Percentiles rank a stretch among this genome's conserved stretches.
These are phyloP conservation scores for Blastobotrys buckinghamii DNA, from an alignment of 1,139 yeast genomes.

Conservation along the genomic window DNA sequence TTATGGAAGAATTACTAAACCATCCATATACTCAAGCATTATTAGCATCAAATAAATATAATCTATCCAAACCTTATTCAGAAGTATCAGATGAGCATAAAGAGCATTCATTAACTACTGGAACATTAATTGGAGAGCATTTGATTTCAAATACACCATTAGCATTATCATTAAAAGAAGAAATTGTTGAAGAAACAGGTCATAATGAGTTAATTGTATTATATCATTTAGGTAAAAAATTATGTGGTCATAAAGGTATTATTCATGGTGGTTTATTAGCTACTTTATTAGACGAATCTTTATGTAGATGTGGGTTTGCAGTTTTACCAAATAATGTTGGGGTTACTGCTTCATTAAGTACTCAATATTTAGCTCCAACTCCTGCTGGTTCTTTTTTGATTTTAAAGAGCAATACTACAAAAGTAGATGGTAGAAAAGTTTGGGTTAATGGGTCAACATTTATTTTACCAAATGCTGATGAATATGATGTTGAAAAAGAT, in stretches of 20 bases:
- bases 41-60: conserved; percentile 21
- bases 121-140: conserved; percentile 29
- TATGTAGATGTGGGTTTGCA: conserved; percentile 84
- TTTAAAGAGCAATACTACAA: conserved; percentile 60
- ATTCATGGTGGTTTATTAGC: conserved; percentile 86
- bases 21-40: conserved; percentile 25
- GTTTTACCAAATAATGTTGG: conserved; percentile 77
- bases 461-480: conserved; percentile 16
- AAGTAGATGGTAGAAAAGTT: conserved; percentile 74
- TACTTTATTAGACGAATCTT: conserved; percentile 77
- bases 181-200: conserved; percentile 17
- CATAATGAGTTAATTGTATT: conserved; percentile 34
- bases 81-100: conserved; percentile 22
- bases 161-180: conserved; percentile 24
- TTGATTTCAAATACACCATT: conserved; percentile 32
- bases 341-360: conserved; percentile 76
- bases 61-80: conserved; percentile 22
- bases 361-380: conserved; percentile 61
- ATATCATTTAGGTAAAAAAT: conserved; percentile 61
- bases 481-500: conserved; percentile 16
- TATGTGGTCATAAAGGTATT: conserved; percentile 64
- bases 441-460: conserved; percentile 51
- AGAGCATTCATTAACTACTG: conserved; percentile 30
- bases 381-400: conserved; percentile 63
- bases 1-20: conserved; percentile 10